Evolutionary conservation across 2,329 filamentous ascomycete genomes (phyloP).

Genomic region (Aspergillus bombycis): DNA sequence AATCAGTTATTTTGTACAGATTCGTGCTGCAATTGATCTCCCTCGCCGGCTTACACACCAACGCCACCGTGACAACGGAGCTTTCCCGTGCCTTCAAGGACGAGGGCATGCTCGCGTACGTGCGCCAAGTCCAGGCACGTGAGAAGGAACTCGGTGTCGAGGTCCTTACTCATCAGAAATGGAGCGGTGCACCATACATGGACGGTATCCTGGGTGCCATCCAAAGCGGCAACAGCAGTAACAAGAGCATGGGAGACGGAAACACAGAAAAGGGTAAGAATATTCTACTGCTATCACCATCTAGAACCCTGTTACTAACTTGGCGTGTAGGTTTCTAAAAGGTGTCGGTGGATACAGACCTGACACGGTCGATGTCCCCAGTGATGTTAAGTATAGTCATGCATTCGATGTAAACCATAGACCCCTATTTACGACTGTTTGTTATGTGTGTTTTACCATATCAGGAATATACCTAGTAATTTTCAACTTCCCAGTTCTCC

Average conservation of each 20-base stretch:
- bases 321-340: not conserved
- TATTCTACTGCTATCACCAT: not conserved
- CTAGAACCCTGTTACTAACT: not conserved
- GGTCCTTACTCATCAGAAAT: slow-evolving; percentile 91
- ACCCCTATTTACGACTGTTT: not conserved
- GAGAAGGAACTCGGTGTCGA: slow-evolving; percentile 92
- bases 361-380: too few relatives aligned
- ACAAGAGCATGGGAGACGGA: slow-evolving; percentile 91
- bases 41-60: slow-evolving; percentile 65
- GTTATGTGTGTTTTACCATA: not conserved
- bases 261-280: slow-evolving; percentile 71
- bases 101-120: slow-evolving; percentile 95
- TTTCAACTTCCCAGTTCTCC: not conserved
- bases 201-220: slow-evolving; percentile 89
- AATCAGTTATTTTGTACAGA: slow-evolving; percentile 31
- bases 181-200: slow-evolving; percentile 72
- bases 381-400: not conserved
- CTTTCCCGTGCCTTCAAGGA: slow-evolving; percentile 80
- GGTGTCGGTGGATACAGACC: not conserved
- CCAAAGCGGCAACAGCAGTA: slow-evolving; percentile 86
- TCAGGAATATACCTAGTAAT: not conserved
- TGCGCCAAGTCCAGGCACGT: slow-evolving; percentile 84
- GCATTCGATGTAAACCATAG: not conserved
- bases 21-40: slow-evolving; percentile 69
- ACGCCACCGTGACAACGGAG: slow-evolving; percentile 69